Conservation (phyloP, 2,329 filamentous ascomycete genomes). For the Fonsecaea pugnacius region DNA sequence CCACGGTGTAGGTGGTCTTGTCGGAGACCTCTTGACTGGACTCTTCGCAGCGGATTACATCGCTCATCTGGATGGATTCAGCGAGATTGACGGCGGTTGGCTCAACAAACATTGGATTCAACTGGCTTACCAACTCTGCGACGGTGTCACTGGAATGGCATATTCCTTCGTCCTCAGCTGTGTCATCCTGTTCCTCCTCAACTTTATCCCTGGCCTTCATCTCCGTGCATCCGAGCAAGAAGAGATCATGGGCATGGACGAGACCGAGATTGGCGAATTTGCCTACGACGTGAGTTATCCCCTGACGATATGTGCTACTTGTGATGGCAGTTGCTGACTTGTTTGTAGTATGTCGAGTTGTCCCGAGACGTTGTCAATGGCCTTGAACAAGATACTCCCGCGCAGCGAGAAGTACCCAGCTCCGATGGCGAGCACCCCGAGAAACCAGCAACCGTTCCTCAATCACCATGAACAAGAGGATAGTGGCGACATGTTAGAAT, state of each 20-base stretch:
- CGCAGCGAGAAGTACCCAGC: constrained; percentile 16
- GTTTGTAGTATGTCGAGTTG: constrained; percentile 75
- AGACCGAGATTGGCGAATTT: constrained; percentile 91
- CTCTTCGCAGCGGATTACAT: constrained; percentile 59
- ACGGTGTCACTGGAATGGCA: constrained; percentile 59
- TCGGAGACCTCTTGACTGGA: constrained; percentile 62
- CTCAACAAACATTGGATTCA: constrained; percentile 59
- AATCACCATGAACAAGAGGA: background rate
- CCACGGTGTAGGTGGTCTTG: constrained; percentile 63
- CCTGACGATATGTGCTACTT: background rate
- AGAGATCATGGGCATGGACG: constrained; percentile 63
- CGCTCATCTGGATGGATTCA: constrained; percentile 57
- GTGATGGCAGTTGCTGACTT: constrained; percentile 19
- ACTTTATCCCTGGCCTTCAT: constrained; percentile 62
- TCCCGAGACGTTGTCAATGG: constrained; percentile 68
- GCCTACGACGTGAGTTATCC: constrained; percentile 50
- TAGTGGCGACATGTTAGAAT: background rate
- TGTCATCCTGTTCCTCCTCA: constrained; percentile 59
- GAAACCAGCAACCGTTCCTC: constrained; percentile 11
- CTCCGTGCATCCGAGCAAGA: constrained; percentile 60
- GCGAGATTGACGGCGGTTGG: constrained; percentile 63
- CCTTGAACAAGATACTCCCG: constrained; percentile 36
- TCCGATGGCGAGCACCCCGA: constrained; percentile 23
- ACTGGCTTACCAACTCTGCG: constrained; percentile 62
- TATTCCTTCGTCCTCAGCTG: constrained; percentile 62